Conservation (phyloP, 192 early-diverging fungal species). For the Podila epicladia region DNA sequence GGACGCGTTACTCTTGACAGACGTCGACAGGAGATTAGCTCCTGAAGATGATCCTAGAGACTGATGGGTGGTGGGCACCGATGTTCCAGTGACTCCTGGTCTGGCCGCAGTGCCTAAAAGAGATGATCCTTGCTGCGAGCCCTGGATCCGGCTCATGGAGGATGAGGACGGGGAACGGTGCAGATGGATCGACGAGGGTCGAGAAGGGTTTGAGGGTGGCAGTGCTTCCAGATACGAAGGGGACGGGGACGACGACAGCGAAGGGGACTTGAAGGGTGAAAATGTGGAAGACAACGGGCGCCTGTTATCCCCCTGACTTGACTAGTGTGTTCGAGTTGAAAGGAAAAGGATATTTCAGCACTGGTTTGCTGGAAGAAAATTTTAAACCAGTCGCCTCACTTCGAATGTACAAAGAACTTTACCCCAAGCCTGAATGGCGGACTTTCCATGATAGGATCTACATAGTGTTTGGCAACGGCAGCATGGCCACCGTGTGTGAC, state of each 20-base stretch:
- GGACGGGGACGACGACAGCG: constrained; percentile 52
- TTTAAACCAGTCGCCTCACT: background rate
- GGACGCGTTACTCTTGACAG: constrained; percentile 43
- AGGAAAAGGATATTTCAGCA: background rate
- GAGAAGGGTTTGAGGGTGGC: constrained; percentile 23
- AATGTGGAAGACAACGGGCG: constrained; percentile 24
- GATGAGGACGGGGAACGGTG: constrained; percentile 47
- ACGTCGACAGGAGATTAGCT: constrained; percentile 37
- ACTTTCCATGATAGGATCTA: constrained; percentile 41
- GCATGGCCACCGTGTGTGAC: constrained; percentile 25
- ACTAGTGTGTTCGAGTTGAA: background rate
- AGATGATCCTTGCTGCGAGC: constrained; percentile 31
- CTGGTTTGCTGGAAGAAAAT: background rate
- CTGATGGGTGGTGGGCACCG: constrained; percentile 7
- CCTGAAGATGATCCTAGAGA: constrained; percentile 9
- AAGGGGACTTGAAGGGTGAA: constrained; percentile 55
- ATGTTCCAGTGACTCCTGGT: constrained; percentile 10
- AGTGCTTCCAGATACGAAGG: constrained; percentile 34
- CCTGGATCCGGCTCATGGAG: constrained; percentile 47
- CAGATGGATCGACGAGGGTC: constrained; percentile 37
- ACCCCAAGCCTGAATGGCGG: constrained; percentile 40
- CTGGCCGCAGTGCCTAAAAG: constrained; percentile 13
- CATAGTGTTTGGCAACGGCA: constrained; percentile 25
- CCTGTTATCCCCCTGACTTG: constrained; percentile 39
- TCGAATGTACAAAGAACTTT: background rate